Base-by-base conservation (phyloP, 2,329 filamentous ascomycete genomes). In the Colletotrichum endophyticum region DNA sequence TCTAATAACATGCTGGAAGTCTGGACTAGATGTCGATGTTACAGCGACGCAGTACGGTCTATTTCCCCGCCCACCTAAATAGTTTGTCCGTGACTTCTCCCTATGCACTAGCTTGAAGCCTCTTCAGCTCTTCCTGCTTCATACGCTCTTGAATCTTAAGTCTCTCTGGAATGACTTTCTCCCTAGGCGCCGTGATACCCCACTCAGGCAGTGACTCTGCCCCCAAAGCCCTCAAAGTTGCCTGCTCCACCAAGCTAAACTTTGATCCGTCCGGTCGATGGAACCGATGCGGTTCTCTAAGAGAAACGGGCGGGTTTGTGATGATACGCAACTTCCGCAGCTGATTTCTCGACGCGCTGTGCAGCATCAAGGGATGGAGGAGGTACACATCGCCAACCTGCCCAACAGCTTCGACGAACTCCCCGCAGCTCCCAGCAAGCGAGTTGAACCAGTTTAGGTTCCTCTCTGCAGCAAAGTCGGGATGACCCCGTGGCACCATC, bases 341-440 rank as follows among this genome's bases (percentile, higher is more conserved):
- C 19, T 78, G 77, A 70, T 83, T 83, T 79, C 25, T 87, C 80
- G 53, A 89, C 5, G 89, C 88, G 53, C 87, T 88, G 81, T 93
- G 91, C 82, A 92, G 81, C 90, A 92, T 92, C 22, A 92, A 82
- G 57, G 91, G 91, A 80, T 93, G 91, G 80, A 92, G 80, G 19
- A 93, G 82, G 78, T 88, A 92, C 16, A 92, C 89, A 76, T 92
- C 91, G 11, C 91, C 91, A 1, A 88, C 85, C 2, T 85, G 80
- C 2, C 91, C 91, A 3, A 86, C 88, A 1, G 87, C 89, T 83
- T 92, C 91, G 57, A 91, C 87, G 80, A 92, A 91, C 73, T 79
- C 86, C 79, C 70, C 86, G 83, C 83, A 88, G 85, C 79, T 82
- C 64, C 77, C 82, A 61, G 82, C 84, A 4, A 89, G 78, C 25